Evolutionary conservation across 495 filamentous ascomycete species (phyloP), one percentile per base, ranked within the genome.

Genomic region (Aspergillus saccharolyticus): DNA sequence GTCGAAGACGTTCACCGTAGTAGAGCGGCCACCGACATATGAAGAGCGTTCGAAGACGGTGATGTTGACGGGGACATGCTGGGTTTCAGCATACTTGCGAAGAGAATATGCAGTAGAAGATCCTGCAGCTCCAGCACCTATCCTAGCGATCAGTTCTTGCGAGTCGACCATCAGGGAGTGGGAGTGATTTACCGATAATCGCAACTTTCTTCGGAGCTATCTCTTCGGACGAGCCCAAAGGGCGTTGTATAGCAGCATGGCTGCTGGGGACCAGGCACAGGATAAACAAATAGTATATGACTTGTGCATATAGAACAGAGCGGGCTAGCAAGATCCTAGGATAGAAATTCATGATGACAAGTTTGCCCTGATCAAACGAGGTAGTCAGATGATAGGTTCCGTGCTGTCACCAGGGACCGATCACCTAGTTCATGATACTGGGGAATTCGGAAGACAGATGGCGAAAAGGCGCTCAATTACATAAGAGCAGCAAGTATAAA

Each of bases 111-210:
- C 93, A 10, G 91, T 77, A 14, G 92, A 95, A 3, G 95, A 82
- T 14, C 94, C 95, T 17, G 81, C 95, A 47, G 94, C 85, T 21
- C 94, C 94, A 70, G 94, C 94, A 57, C 94, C 93, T 97, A 62
- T 48, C 48, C 16, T 24, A 7, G 10, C 30, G 19, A 42, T 55
- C 28, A 66, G 53, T 16, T n/a, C n/a, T n/a, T n/a, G n/a, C n/a
- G n/a, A n/a, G n/a, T n/a, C n/a, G n/a, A n/a, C n/a, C 16, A 22
- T 42, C 14, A 10, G 21, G 52, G 44, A 30, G 43, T 44, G 33
- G 33, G 7, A 8, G 12, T 28, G 9, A 69, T n/a, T 53, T 63
- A 79, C 78, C 78, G 48, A 81, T 75, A 42, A 81, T 65, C 55
- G 78, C 78, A 8, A 81, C 72, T 53, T 70, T 67, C 55, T 74